Conservation (phyloP, 208 protist species). For the Leishmania tropica region DNA sequence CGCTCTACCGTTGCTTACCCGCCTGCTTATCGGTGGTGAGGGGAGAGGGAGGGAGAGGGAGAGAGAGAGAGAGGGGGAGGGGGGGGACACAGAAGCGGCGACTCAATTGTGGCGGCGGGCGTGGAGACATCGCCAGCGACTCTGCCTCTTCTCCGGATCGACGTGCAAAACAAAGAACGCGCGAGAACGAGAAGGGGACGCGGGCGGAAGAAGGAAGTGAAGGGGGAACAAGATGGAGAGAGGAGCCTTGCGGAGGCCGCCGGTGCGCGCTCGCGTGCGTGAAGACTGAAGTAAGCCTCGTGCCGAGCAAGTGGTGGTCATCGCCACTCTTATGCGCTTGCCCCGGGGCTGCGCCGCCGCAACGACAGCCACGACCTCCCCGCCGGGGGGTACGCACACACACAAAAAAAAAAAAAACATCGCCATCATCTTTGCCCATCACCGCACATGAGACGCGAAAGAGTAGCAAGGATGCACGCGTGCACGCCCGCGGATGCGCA, state of each 20-base stretch:
- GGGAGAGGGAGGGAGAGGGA: too few relatives aligned
- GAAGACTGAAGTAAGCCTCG: neutral
- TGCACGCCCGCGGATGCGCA: neutral
- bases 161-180: neutral
- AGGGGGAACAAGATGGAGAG: neutral
- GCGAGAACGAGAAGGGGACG: neutral
- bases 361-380: neutral
- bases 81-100: neutral
- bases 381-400: neutral
- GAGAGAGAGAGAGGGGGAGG: neutral
- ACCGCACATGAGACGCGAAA: neutral
- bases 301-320: neutral
- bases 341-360: neutral
- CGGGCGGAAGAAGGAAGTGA: neutral
- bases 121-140: neutral
- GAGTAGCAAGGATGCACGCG: neutral
- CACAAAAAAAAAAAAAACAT: too few relatives aligned
- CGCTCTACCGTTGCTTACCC: neutral
- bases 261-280: neutral
- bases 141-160: neutral
- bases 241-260: neutral
- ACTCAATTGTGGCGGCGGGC: neutral
- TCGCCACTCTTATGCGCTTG: neutral
- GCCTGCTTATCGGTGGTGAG: neutral
- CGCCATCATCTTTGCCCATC: neutral